A percentile compares a stretch with the other conserved stretches of the same genome.
Evolutionary conservation across 768 basidiomycete genomes (phyloP).

Genomic region (Podaxis sp.): DNA sequence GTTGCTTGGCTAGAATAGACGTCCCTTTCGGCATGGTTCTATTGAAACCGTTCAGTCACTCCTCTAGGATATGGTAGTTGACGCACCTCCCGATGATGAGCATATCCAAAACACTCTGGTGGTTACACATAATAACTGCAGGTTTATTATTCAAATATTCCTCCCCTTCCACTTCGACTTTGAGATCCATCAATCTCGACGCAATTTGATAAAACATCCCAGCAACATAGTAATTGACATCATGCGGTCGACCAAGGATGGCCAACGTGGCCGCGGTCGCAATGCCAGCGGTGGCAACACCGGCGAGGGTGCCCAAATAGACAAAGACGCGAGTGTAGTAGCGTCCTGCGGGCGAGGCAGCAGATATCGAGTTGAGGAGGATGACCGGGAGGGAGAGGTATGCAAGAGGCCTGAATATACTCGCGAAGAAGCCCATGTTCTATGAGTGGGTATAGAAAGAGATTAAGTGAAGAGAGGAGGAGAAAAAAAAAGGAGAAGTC

Average conservation of each 20-base stretch:
- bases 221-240: conserved; percentile 83
- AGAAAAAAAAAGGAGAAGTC: not conserved
- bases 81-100: conserved; percentile 75
- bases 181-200: conserved; percentile 61
- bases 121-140: conserved; percentile 81
- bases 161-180: conserved; percentile 80
- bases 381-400: conserved; percentile 76
- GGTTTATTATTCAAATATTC: conserved; percentile 76
- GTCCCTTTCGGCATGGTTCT: conserved; percentile 82
- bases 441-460: conserved; percentile 15
- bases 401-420: conserved; percentile 67
- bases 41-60: conserved; percentile 10
- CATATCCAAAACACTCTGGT: conserved; percentile 93
- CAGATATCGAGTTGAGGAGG: conserved; percentile 59
- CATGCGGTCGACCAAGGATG: conserved; percentile 66
- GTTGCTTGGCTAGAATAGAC: conserved; percentile 92
- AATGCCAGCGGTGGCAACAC: conserved; percentile 72
- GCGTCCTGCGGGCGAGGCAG: conserved; percentile 52
- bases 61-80: not conserved
- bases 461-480: not conserved
- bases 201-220: conserved; percentile 76
- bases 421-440: conserved; percentile 62
- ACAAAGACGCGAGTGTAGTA: conserved; percentile 75
- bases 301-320: conserved; percentile 70
- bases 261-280: conserved; percentile 66